Evolutionary conservation across 2,329 filamentous ascomycete genomes (phyloP), one percentile per base, ranked within the genome.

Genomic region (Cercospora nicotianae): DNA sequence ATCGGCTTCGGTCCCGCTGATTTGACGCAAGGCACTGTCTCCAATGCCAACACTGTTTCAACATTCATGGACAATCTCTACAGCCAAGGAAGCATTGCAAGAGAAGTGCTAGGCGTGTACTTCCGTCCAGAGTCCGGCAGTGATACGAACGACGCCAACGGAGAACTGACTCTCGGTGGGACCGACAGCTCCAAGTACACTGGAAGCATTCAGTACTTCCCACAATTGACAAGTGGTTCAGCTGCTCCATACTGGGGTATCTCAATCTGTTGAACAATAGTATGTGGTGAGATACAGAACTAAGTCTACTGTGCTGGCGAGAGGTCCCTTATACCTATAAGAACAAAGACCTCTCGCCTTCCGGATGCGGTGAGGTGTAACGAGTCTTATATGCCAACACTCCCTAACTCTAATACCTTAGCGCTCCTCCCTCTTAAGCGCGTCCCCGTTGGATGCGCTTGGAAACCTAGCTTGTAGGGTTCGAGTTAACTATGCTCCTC

Each of bases 151-250:
- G 70, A 70, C 45, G 51, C 63, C 64, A 72, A 72, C 63, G 70
- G 70, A 62, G 70, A 72, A 60, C 62, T 72, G 7, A 72, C 70
- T 16, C 66, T 72, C 12, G 70, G 70, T 31, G 70, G 70, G 80
- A 86, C 90, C 69, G 83, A 91, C 79, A 75, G 74, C 48, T 77
- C 78, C 73, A 86, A 72, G 64, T 88, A 88, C 80, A 85, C 79
- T 0, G 88, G 88, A 7, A 59, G 69, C 53, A 83, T 91, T 72
- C 80, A 82, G 64, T 91, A 89, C 75, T 79, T 83, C 51, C 74
- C 67, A 9, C 80, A 6, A 83, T 89, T 42, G 82, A 89, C 75
- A 83, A 75, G 65, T 81, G 83, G 33, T 83, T 89, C 68, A 85
- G 87, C 9, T 89, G 85, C 81, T 91, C 62, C 65, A 13, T 73